Percentiles rank a stretch among this genome's conserved stretches.
Conservation (phyloP, 768 basidiomycete genomes). For the Naganishia vaughanmartiniae region DNA sequence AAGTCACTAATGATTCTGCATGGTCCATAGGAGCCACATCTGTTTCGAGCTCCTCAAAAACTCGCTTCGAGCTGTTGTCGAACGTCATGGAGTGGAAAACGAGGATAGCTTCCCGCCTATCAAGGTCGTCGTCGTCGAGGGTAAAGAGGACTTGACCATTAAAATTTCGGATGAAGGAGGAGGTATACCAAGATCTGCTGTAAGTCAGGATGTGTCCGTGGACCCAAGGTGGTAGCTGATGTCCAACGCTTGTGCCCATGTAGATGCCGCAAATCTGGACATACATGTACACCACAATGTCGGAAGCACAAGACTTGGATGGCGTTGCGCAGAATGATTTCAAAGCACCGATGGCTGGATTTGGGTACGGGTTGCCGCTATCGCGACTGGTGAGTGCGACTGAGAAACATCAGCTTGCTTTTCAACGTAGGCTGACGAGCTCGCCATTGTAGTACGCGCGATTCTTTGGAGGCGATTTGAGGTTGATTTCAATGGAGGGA, state of each 20-base stretch:
- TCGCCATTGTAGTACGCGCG: constrained; percentile 69
- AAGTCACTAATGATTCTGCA: background rate
- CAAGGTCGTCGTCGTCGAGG: constrained; percentile 91
- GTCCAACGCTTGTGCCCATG: too few species aligned
- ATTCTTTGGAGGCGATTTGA: constrained; percentile 81
- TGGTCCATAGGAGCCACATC: constrained; percentile 70
- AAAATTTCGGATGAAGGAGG: constrained; percentile 98
- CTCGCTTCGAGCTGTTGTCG: constrained; percentile 92
- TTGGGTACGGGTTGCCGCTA: constrained; percentile 79
- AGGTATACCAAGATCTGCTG: constrained; percentile 69
- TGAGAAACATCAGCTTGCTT: background rate
- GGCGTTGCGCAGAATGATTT: constrained; percentile 65
- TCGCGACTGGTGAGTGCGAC: constrained; percentile 63
- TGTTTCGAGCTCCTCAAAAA: constrained; percentile 96
- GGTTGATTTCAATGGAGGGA: constrained; percentile 96
- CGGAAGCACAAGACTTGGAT: constrained; percentile 51
- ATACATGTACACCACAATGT: constrained; percentile 55
- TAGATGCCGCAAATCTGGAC: constrained; percentile 92
- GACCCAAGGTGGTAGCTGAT: background rate
- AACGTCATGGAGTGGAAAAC: constrained; percentile 77
- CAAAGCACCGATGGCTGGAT: constrained; percentile 96
- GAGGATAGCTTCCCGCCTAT: constrained; percentile 82
- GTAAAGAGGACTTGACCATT: constrained; percentile 97
- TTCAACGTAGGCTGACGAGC: constrained; percentile 15
- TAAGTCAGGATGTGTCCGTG: constrained; percentile 53